Conservation (phyloP, 176 grass and related monocot genomes). For the Ensete ventricosum region DNA sequence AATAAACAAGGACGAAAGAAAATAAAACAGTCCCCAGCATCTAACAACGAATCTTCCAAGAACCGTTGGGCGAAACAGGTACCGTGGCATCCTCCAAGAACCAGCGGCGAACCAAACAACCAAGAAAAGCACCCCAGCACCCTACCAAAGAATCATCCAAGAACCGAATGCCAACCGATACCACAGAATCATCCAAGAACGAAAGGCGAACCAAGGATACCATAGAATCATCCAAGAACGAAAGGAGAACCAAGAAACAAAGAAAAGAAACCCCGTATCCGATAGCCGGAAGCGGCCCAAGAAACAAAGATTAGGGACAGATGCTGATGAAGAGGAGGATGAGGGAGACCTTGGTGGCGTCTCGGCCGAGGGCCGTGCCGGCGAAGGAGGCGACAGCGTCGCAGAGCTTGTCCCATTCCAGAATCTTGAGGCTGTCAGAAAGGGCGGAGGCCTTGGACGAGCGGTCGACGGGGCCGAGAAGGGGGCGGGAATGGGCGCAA, state of each 20-base stretch:
- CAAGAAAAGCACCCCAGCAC: slow-evolving; percentile 3
- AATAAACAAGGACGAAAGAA: not conserved
- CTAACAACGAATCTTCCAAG: not conserved
- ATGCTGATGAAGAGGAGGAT: not conserved
- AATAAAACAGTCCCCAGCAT: no score
- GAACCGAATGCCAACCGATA: not conserved
- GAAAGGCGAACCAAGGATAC: not conserved
- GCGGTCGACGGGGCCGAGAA: slow-evolving; percentile 9
- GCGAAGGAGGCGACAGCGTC: slow-evolving; percentile 49
- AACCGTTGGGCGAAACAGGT: not conserved
- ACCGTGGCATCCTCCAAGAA: not conserved
- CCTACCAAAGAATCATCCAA: not conserved
- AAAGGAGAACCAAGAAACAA: not conserved
- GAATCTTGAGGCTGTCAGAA: slow-evolving; percentile 50
- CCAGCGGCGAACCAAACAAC: not conserved
- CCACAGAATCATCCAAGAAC: not conserved
- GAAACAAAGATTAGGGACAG: not conserved
- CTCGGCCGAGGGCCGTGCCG: slow-evolving; percentile 45
- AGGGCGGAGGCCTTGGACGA: not conserved
- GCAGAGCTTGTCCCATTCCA: slow-evolving; percentile 70
- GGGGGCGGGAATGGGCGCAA: slow-evolving; percentile 8
- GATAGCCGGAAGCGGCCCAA: no score
- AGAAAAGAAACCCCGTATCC: not conserved
- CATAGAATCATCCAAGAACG: not conserved
- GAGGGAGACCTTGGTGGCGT: slow-evolving; percentile 39